Evolutionary conservation across 257 asterid genomes (phyloP).

Genomic region (Buddleja alternifolia): DNA sequence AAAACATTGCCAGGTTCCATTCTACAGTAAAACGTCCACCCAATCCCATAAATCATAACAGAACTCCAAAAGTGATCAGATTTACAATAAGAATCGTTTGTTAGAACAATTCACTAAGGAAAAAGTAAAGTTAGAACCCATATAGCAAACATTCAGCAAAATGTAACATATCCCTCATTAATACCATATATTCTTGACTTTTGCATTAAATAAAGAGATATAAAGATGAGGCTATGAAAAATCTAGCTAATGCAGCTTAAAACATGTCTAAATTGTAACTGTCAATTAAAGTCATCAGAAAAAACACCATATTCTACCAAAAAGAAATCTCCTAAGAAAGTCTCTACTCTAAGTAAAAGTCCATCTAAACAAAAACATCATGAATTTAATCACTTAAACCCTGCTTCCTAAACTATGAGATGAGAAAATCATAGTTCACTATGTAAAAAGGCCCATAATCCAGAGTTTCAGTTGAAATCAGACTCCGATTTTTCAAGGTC

Average conservation of each 20-base stretch:
- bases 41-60: slow-evolving; percentile 4
- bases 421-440: not conserved
- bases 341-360: not conserved
- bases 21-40: not conserved
- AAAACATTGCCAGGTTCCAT: not conserved
- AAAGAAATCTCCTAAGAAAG: not conserved
- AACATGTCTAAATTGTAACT: slow-evolving; percentile 8
- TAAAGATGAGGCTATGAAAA: slow-evolving; percentile 7
- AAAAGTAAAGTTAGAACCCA: slow-evolving; percentile 1
- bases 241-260: not conserved
- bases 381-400: not conserved
- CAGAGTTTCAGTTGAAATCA: slow-evolving; percentile 18
- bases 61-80: not conserved
- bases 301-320: not conserved
- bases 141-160: not conserved
- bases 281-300: slow-evolving; percentile 14
- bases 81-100: too few relatives aligned
- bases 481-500: slow-evolving; percentile 14
- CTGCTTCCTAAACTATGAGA: not conserved
- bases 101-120: slow-evolving; percentile 12
- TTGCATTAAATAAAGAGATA: slow-evolving; percentile 15
- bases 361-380: not conserved
- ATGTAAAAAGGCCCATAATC: not conserved
- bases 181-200: slow-evolving; percentile 10
- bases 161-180: not conserved